Evolutionary conservation across 108 stramenopile species (phyloP).

Genomic region (Discostella pseudostelligera): DNA sequence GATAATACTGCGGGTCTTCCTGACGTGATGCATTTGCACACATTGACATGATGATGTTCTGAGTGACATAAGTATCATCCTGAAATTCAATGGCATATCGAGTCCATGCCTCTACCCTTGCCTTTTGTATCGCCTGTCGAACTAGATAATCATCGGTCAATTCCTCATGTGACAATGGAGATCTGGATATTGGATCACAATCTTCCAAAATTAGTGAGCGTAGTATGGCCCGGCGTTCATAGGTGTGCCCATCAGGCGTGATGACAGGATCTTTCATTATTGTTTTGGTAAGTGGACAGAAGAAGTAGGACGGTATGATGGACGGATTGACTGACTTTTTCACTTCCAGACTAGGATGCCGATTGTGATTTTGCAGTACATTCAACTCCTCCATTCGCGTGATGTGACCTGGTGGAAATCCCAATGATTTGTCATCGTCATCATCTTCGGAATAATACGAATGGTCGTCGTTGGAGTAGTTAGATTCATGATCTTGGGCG

Average conservation of each 20-base stretch:
- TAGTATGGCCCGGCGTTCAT: conserved; percentile 50
- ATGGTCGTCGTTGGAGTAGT: conserved; percentile 3
- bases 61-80: conserved; percentile 7
- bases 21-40: too few species aligned
- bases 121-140: conserved; percentile 28
- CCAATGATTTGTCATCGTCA: conserved; percentile 29
- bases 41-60: neutral
- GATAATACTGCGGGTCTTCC: neutral
- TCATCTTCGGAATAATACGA: neutral
- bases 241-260: conserved; percentile 51
- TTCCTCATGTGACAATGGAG: conserved; percentile 16
- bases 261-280: conserved; percentile 65
- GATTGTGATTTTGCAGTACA: conserved; percentile 8
- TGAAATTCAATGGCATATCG: conserved; percentile 29
- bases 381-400: conserved; percentile 27
- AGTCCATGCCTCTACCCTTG: conserved; percentile 40
- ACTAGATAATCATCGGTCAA: conserved; percentile 35
- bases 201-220: conserved; percentile 22
- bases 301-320: conserved; percentile 52
- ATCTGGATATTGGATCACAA: conserved; percentile 24
- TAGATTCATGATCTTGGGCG: neutral
- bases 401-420: conserved; percentile 46
- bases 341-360: neutral
- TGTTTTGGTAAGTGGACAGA: conserved; percentile 52
- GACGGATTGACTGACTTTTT: conserved; percentile 20